Base-by-base conservation (phyloP, 352 stramenopile species). In the Globisporangium apiculatum region DNA sequence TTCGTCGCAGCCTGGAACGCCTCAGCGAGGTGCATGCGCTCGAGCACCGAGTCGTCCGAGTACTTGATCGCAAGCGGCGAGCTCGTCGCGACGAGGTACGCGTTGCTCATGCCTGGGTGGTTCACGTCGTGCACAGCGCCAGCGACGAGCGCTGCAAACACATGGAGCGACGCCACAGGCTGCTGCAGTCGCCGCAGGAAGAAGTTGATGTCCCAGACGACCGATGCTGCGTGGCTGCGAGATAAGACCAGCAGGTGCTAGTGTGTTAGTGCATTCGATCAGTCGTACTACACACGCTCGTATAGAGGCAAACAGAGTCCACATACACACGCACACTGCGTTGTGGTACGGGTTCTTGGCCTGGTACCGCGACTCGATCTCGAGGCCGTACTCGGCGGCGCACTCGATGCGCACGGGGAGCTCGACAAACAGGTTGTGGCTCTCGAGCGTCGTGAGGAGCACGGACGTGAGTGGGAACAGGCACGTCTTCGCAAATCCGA, bases 11-110 rank as follows among this genome's bases (percentile, higher is more conserved):
- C 74, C 47, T 87, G 77, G 62, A 87, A 91, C 17, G 75, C 71
- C 45, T 89, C 76, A 17, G 81, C 78, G 9, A 91, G 58, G 56
- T 91, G 81, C 79, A 89, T 89, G 12, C 79, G 71, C 60, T 91
- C 81, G n/a, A 98, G 73, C n/a, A 97, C 87, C 38, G 84, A 92
- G 59, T 93, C 78, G 55, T 97, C 93, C 63, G 95, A 97, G 73
- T 98, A 98, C 49, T 87, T 84, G 60, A 98, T 81, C 42, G 91
- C 91, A 24, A 97, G 64, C 12, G 91, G 79, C 10, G 83, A 86
- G 50, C 63, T 83, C 15, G 86, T 95, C 41, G 78, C 83, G 12
- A 96, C 70, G 12, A 97, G 74, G 66, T 94, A 98, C 40, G 72
- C 69, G 70, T 98, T 98, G 62, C 86, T 98, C 14, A 93, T 81